Base-by-base conservation (phyloP, 129 eudicot species). In the Arctium lappa region DNA sequence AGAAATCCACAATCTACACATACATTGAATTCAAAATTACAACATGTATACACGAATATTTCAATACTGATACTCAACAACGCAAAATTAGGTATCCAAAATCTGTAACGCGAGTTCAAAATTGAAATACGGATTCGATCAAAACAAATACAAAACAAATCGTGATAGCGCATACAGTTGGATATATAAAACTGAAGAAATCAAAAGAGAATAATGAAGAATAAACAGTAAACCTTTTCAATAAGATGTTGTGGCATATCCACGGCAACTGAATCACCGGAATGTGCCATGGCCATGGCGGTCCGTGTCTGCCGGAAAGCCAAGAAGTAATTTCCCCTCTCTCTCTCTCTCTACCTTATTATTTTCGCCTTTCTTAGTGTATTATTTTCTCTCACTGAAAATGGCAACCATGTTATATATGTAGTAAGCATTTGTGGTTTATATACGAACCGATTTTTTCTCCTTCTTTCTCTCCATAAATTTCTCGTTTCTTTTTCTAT, bases 221-320 rank as follows among this genome's bases (percentile, higher is more conserved):
- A 39, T n/a, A 4, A 1, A 32, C 8, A 42, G 12, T 8, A 40
- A 82, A 93, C 99, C 98, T 96, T 89, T 84, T 95, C 98, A 70
- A 90, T 86, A 56, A 91, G 91, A 72, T 93, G 88, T 71, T 90
- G 79, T 62, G 93, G 94, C 78, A 91, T 88, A 77, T 93, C 92
- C 71, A 92, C 89, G 86, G 92, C 81, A 86, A 91, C 80, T 77
- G 93, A 89, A 88, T 88, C 93, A 60, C 83, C 86, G 5, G 86
- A 85, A 18, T 86, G 89, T 32, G 93, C 90, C 99, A 93, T 96
- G 91, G 90, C 97, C 92, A 87, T 79, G 87, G 85, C 91, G 91
- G 88, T 66, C 84, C 60, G 84, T 73, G 89, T 77, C 85, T 34
- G 91, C 82, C 8, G 75, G 75, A 73, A 85, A 71, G 50, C 72